Evolutionary conservation across 1,139 yeast species (phyloP), one percentile per base, ranked within the genome.

Genomic region (Lodderomyces pseudojiufengensis): DNA sequence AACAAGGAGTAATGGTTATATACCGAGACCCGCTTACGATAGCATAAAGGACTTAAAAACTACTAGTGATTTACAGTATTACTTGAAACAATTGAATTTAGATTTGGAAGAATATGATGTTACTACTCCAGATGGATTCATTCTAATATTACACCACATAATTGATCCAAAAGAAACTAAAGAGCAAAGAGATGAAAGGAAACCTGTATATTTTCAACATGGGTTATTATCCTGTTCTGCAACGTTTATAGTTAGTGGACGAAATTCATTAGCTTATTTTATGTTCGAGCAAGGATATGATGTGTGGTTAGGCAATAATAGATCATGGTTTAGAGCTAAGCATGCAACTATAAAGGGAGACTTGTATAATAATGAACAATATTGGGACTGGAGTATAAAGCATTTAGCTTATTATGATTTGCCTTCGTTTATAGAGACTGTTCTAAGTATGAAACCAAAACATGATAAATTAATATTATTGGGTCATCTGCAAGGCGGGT

Each of bases 401-500:
- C 92, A 84, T 37, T 76, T 92, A 79, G 94, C 92, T 0, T 70
- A 71, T 41, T 74, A 67, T 45, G 98, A 92, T 56, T 58, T 92
- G 31, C 84, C 95, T 0, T 71, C 87, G 23, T 63, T 90, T 58
- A 68, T 90, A 12, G 74, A 80, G 26, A 71, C 74, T 42, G 82
- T 90, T 1, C 57, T 78, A 29, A 37, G 47, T 9, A 64, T 64
- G 40, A 56, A 64, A 18, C 69, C 75, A 2, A 53, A 63, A 25
- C 66, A 64, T 31, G 51, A 60, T 5, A 76, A 81, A 49, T 53
- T 88, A 11, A 69, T 82, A 1, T 59, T 90, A 21, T 70, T 82
- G 9, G 90, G 90, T 0, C 98, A 92, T 53, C 86, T 95, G 16
- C 98, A 92, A 59, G 97, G 97, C 2, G 87, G 97, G 3, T 77